phyloP scores from a whole-genome alignment of 2,329 filamentous ascomycete species.

The Epichloe coenophiala region DNA sequence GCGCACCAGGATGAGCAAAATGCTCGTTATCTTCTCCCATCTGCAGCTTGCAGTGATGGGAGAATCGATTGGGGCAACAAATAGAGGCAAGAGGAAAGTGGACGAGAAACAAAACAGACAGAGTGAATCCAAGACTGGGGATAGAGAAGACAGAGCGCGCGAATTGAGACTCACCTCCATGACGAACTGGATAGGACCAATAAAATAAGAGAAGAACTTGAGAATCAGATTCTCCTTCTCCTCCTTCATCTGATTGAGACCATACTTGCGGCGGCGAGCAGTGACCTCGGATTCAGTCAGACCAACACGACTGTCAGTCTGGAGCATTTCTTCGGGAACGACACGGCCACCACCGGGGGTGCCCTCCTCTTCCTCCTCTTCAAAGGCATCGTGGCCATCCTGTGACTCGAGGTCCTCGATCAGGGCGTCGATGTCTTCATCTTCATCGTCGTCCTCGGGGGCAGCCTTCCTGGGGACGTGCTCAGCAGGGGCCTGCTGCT shows the following conservation, averaged over 20 bases:
- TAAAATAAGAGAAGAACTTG: slow-evolving; percentile 73
- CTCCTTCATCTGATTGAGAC: slow-evolving; percentile 82
- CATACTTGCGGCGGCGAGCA: slow-evolving; percentile 54
- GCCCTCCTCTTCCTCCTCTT: slow-evolving; percentile 42
- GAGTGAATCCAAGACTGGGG: neutral
- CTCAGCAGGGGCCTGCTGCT: slow-evolving; percentile 15
- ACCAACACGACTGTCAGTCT: slow-evolving; percentile 61
- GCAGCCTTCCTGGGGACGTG: slow-evolving; percentile 25
- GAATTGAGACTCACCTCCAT: slow-evolving; percentile 56
- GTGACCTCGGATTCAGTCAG: slow-evolving; percentile 59
- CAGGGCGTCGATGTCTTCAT: slow-evolving; percentile 73
- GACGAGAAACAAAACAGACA: neutral
- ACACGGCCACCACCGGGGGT: slow-evolving; percentile 42
- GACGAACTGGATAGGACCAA: slow-evolving; percentile 85
- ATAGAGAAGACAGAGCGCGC: neutral
- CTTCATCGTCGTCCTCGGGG: slow-evolving; percentile 52
- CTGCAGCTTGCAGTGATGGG: neutral
- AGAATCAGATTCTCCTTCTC: slow-evolving; percentile 75
- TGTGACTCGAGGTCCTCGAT: slow-evolving; percentile 79
- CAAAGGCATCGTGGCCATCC: slow-evolving; percentile 54
- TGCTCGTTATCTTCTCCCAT: neutral
- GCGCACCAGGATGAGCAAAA: neutral
- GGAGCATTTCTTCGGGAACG: slow-evolving; percentile 61
- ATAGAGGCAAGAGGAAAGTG: neutral
- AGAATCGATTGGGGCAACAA: neutral